These are phyloP conservation scores for Sporothrix luriei DNA, from an alignment of 2,329 filamentous ascomycete species.

Conservation along the genomic window DNA sequence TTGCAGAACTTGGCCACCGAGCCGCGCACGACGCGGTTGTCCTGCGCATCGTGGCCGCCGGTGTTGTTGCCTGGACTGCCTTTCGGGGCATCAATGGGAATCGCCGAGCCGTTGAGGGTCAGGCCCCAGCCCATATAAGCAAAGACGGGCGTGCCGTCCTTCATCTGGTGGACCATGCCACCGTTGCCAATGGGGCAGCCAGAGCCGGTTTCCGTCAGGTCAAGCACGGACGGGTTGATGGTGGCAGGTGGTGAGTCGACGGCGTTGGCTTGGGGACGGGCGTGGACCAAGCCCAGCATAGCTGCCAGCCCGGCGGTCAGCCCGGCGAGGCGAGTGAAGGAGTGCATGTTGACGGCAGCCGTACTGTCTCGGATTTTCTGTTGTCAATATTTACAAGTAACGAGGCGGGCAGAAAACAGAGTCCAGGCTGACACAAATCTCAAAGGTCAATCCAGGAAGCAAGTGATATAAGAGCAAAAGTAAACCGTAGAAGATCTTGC, in stretches of 20 bases:
- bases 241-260: neutral
- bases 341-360: neutral
- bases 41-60: conserved; percentile 15
- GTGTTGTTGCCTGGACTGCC: conserved; percentile 4
- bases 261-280: neutral
- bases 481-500: neutral
- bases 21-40: conserved; percentile 27
- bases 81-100: neutral
- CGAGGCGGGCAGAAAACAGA: too few species aligned
- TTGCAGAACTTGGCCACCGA: conserved; percentile 37
- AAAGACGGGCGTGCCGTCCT: conserved; percentile 37
- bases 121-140: conserved; percentile 36
- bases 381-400: too few species aligned
- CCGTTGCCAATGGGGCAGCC: conserved; percentile 38
- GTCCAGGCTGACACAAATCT: too few species aligned
- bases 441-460: neutral
- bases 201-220: conserved; percentile 36
- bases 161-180: conserved; percentile 35
- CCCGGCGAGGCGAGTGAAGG: neutral
- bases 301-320: neutral
- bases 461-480: neutral
- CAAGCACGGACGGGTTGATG: conserved; percentile 38
- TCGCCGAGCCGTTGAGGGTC: conserved; percentile 27
- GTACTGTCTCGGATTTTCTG: too few species aligned
- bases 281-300: neutral